Evolutionary conservation across 495 filamentous ascomycete species (phyloP), one percentile per base, ranked within the genome.

Genomic region (Penicillium maclennaniae): DNA sequence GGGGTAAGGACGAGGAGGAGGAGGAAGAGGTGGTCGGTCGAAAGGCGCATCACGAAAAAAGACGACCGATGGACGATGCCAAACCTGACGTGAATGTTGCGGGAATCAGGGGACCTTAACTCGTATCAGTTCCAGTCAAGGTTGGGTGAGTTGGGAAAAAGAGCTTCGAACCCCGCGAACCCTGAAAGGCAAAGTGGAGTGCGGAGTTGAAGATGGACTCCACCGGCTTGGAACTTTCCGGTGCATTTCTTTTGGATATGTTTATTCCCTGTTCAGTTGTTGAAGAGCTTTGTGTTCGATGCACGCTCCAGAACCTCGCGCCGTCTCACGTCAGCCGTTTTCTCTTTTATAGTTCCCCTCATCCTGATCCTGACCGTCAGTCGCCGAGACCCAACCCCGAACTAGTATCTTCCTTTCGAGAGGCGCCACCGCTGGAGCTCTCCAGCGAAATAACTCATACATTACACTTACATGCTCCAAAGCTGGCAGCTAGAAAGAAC

Each of bases 1-100:
- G 63, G 53, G n/a, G 59, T 31, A 27, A 65, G 47, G 46, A 66
- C 37, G 27, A 63, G 27, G 31, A 61, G 31, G 40, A 68, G 42
- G 45, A 69, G 34, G 28, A 71, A 45, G 27, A 61, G 48, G 27
- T 54, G 53, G 21, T 65, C 42, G 28, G 48, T 34, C 28, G 48
- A 39, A 40, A 67, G 34, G 17, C 46, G 58, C 63, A 67, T 67
- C 17, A 27, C 49, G 38, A 25, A 14, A n/a, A 9, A 28, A 46
- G 26, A 34, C 38, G 46, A 19, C 36, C 26, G 36, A 21, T 28
- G 39, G 42, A 47, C 5, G 5, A 23, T 21, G 14, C 7, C 25
- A 6, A 53, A n/a, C 8, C 38, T 7, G 28, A 19, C 14, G 15
- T 20, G 47, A 21, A 14, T 34, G 4, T 34, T 12, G 31, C 31